Evolutionary conservation across 306 rosid genomes (phyloP), one percentile per base, ranked within the genome.

Genomic region (Casuarina glauca): DNA sequence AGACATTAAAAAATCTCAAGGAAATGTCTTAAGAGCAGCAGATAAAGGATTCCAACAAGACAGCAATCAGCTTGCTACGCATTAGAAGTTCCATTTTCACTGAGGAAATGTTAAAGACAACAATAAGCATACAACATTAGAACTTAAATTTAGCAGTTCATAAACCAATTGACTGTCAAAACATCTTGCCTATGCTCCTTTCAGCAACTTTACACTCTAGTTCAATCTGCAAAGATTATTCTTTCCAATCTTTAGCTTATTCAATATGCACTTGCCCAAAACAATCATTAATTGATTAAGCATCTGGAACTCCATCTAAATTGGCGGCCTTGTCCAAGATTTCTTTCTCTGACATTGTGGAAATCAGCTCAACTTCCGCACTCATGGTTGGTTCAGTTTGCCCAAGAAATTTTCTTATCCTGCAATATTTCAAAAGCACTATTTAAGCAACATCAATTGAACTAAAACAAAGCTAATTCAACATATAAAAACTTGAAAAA

Each of bases 271-370:
- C 11, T 7, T 9, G 20, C 17, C 39, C 41, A 55, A 73, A 9
- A 11, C 36, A 12, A 36, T 39, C 32, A 45, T 6, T 3, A 48
- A 62, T 73, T 13, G 42, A 70, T 48, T 81, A 74, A 80, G 83
- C 70, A 95, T 96, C 99, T 96, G 99, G 79, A 93, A 93, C 83
- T 96, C 99, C 99, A 96, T 93, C 91, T 93, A 97, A 85, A 96
- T 96, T 73, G 99, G 98, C 12, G 99, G 99, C 76, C 94, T 90
- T 53, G 98, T 96, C 96, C 94, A 90, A 67, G 98, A 89, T 73
- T 96, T 96, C 90, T 93, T 95, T 81, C 26, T 96, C 98, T 43
- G 93, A 76, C 81, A 96, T 93, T 1, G 98, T 93, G 63, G 99
- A 96, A 86, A 96, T 93, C 84, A 96, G 94, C 91, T 96, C 99